These are phyloP conservation scores for Phenoliferia sp. DNA, from an alignment of 1,284 basidiomycete genomes.

Conservation along the genomic window DNA sequence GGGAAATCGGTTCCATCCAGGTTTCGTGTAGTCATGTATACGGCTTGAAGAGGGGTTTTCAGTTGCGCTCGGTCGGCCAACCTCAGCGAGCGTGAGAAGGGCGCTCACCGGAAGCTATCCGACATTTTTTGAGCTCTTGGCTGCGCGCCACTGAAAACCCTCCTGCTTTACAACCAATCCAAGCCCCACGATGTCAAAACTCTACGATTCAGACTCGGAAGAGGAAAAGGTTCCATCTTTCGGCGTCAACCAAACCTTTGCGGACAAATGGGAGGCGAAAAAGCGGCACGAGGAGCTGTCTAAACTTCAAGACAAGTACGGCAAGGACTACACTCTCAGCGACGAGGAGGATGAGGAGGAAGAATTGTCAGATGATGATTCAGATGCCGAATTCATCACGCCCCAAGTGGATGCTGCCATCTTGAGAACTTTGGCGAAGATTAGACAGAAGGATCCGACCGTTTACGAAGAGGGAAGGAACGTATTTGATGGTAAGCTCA, in stretches of 20 bases:
- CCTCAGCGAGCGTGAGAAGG: too few relatives aligned
- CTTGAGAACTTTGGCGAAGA: slow-evolving; percentile 80
- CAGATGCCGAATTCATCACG: slow-evolving; percentile 91
- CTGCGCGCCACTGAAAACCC: background rate
- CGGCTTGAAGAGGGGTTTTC: background rate
- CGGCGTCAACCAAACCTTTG: slow-evolving; percentile 69
- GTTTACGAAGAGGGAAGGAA: slow-evolving; percentile 56
- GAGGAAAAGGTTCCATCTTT: slow-evolving; percentile 11
- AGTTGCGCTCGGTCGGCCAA: background rate
- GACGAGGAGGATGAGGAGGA: slow-evolving; percentile 53
- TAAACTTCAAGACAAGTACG: slow-evolving; percentile 78
- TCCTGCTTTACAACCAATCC: too few relatives aligned
- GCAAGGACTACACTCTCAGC: slow-evolving; percentile 52
- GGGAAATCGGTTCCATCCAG: slow-evolving; percentile 14
- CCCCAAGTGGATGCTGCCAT: slow-evolving; percentile 93
- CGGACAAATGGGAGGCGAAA: slow-evolving; percentile 70
- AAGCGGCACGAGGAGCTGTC: slow-evolving; percentile 78
- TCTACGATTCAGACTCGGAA: slow-evolving; percentile 7
- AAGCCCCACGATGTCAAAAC: background rate
- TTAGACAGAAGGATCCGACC: slow-evolving; percentile 73
- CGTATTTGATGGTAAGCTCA: slow-evolving; percentile 65
- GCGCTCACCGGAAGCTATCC: too few relatives aligned
- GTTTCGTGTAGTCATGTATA: background rate
- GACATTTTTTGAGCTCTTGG: background rate
- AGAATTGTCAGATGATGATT: slow-evolving; percentile 58